Percentiles rank a stretch among this genome's conserved stretches.
Evolutionary conservation across 2,329 filamentous ascomycete genomes (phyloP).

Genomic region (Taxawa tesnikishii): DNA sequence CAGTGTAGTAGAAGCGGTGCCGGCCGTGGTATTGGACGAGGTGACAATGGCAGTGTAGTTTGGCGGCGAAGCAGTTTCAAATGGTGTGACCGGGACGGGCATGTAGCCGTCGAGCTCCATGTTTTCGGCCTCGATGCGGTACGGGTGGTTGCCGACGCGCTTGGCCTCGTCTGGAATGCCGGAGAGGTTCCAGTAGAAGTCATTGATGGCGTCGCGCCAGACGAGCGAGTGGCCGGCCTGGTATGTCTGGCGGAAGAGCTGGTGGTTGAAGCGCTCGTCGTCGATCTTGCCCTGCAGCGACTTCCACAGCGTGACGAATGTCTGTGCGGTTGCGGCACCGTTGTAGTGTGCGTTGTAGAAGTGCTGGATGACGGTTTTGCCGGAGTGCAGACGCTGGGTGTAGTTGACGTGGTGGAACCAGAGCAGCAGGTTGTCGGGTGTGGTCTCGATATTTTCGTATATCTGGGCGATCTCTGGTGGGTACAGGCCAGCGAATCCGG

Average conservation of each 20-base stretch:
- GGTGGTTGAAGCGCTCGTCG: slow-evolving; percentile 44
- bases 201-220: slow-evolving; percentile 55
- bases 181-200: slow-evolving; percentile 52
- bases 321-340: slow-evolving; percentile 48
- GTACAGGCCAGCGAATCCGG: slow-evolving; percentile 54
- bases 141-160: slow-evolving; percentile 49
- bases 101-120: slow-evolving; percentile 51
- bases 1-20: slow-evolving; percentile 36
- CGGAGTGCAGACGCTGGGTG: slow-evolving; percentile 47
- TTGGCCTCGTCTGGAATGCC: slow-evolving; percentile 44
- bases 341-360: slow-evolving; percentile 53
- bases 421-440: slow-evolving; percentile 54
- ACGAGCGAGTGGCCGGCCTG: slow-evolving; percentile 59
- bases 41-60: slow-evolving; percentile 45
- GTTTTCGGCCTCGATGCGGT: slow-evolving; percentile 56
- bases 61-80: slow-evolving; percentile 50
- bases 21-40: slow-evolving; percentile 36
- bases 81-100: slow-evolving; percentile 40
- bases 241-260: slow-evolving; percentile 47
- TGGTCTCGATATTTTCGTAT: slow-evolving; percentile 50
- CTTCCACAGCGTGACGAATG: slow-evolving; percentile 44
- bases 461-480: slow-evolving; percentile 43
- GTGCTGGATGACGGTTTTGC: slow-evolving; percentile 56
- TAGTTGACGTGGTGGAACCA: slow-evolving; percentile 69
- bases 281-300: slow-evolving; percentile 46